Evolutionary conservation across 1,139 yeast species (phyloP), one percentile per base, ranked within the genome.

Genomic region (Yamadazyma dushanensis): DNA sequence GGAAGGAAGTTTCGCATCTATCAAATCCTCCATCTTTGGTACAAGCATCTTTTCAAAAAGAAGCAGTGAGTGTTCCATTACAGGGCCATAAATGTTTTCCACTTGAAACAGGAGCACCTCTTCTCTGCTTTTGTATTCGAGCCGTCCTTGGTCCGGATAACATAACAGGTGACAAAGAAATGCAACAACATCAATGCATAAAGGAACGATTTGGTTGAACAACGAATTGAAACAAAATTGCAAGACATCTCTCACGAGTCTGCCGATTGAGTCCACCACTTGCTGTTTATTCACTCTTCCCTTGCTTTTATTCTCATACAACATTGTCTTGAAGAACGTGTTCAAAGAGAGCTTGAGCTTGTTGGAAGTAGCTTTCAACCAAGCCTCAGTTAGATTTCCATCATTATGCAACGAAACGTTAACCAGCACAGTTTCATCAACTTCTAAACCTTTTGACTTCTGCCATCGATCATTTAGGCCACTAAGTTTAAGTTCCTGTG

Each of bases 311-410:
- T 41, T 36, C 6, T 45, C 14, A 42, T 38, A 17, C 45, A 59
- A 35, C 3, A 61, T 31, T 31, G 55, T 46, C 45, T 59, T 57
- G 53, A 64, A 61, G 38, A 61, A 52, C 5, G 57, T 49, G 2
- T 64, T 45, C 24, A 80, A 56, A 2, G 78, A 68, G 5, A 70
- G 53, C 34, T 70, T 73, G 16, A 85, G 66, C 49, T 86, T 92
- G 21, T 65, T 62, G 2, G 83, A 66, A 0, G 90, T 81, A 0
- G 82, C 87, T 14, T 54, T 62, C 15, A 83, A 56, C 95, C 95
- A 86, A 8, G 76, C 19, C 5, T 23, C 54, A 9, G 62, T 59
- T 45, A 89, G 63, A 16, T 41, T 24, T 15, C 26, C 38, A 4
- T 20, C 31, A 14, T 18, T 22, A 7, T 24, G 13, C 3, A 38